These are phyloP conservation scores for Penicillium cinerascens DNA, from an alignment of 495 filamentous ascomycete genomes.

Conservation along the genomic window DNA sequence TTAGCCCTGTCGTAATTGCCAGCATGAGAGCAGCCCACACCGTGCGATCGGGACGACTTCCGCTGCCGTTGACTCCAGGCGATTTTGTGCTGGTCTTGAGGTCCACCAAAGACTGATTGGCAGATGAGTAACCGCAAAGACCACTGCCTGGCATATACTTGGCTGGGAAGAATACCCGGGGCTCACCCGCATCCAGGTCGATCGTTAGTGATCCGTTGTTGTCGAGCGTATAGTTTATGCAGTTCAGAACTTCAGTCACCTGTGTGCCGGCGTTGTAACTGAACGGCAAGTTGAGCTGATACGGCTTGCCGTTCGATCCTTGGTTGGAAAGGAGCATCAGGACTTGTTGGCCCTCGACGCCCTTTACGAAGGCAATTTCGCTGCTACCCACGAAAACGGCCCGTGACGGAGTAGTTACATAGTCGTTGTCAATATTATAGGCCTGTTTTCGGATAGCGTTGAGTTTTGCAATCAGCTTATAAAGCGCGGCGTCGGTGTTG, in stretches of 20 bases:
- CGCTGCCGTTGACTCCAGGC: background rate
- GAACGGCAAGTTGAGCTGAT: slow-evolving; percentile 41
- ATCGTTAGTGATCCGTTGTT: slow-evolving; percentile 43
- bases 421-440: slow-evolving; percentile 42
- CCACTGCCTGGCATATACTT: slow-evolving; percentile 33
- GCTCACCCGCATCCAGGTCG: slow-evolving; percentile 46
- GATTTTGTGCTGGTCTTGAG: slow-evolving; percentile 11
- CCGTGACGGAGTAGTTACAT: slow-evolving; percentile 47
- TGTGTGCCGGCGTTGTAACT: slow-evolving; percentile 32
- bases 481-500: slow-evolving; percentile 55
- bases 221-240: slow-evolving; percentile 41
- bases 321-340: slow-evolving; percentile 58
- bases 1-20: background rate
- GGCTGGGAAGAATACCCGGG: slow-evolving; percentile 43
- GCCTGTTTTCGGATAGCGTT: slow-evolving; percentile 61
- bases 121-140: slow-evolving; percentile 29
- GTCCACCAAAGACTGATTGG: slow-evolving; percentile 13
- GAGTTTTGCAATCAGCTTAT: slow-evolving; percentile 52
- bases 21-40: background rate
- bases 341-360: slow-evolving; percentile 49
- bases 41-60: background rate
- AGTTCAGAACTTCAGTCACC: slow-evolving; percentile 50
- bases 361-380: slow-evolving; percentile 63
- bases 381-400: slow-evolving; percentile 52
- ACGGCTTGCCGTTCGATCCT: slow-evolving; percentile 41